phyloP scores from a whole-genome alignment of 805 yeast species.

The Yamadazyma olivae region DNA sequence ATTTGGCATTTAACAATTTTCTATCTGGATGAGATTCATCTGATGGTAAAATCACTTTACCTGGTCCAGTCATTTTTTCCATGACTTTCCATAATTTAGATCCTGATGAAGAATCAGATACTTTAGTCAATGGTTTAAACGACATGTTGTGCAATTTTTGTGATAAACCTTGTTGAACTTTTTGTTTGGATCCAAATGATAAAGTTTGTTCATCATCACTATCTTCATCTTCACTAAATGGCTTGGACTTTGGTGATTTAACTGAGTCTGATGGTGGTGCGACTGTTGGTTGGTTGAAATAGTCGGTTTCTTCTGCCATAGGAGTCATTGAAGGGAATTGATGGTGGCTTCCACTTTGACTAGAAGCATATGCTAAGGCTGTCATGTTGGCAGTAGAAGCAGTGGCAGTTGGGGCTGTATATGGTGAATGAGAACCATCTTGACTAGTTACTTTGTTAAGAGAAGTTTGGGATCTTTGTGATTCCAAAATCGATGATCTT shows the following conservation, averaged over 20 bases:
- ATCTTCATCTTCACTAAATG: constrained; percentile 17
- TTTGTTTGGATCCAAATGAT: constrained; percentile 58
- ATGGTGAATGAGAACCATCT: constrained; percentile 55
- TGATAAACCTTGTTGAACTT: constrained; percentile 51
- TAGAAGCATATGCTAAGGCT: constrained; percentile 42
- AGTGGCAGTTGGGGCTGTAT: constrained; percentile 80
- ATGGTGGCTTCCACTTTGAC: constrained; percentile 26
- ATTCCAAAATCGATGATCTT: constrained; percentile 28
- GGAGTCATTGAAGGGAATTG: constrained; percentile 36
- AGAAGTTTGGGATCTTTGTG: constrained; percentile 29
- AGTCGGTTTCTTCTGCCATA: constrained; percentile 38
- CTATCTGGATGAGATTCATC: constrained; percentile 59
- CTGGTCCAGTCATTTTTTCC: constrained; percentile 81
- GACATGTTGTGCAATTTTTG: constrained; percentile 37
- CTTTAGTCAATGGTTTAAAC: constrained; percentile 38
- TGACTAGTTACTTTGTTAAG: constrained; percentile 16
- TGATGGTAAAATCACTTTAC: constrained; percentile 72
- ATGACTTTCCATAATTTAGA: constrained; percentile 82
- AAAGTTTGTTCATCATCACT: constrained; percentile 49
- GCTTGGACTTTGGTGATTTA: constrained; percentile 8
- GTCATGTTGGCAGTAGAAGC: constrained; percentile 59
- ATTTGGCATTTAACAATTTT: constrained; percentile 70
- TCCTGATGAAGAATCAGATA: constrained; percentile 39
- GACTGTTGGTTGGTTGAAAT: constrained; percentile 33
- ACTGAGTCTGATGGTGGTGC: constrained; percentile 4